These are phyloP conservation scores for Mytilinidion resinicola DNA, from an alignment of 495 filamentous ascomycete species.

Conservation along the genomic window DNA sequence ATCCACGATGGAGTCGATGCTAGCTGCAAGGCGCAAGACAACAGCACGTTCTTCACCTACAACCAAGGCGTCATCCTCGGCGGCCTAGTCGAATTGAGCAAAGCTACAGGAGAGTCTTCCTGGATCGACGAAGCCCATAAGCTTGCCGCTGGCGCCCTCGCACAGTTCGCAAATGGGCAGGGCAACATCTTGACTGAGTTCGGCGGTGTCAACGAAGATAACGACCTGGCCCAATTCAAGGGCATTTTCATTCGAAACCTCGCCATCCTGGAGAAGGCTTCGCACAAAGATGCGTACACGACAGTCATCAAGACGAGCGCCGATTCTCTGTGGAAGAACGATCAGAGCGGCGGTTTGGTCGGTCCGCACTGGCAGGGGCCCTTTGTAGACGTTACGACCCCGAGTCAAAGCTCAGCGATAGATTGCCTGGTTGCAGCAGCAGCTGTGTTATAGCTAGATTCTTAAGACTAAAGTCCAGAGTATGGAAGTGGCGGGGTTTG, in stretches of 20 bases:
- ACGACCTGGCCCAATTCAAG: slow-evolving; percentile 66
- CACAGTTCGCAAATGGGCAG: slow-evolving; percentile 45
- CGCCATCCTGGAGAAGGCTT: slow-evolving; percentile 47
- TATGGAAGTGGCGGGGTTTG: not conserved
- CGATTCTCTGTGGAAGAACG: slow-evolving; percentile 59
- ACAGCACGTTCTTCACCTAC: slow-evolving; percentile 61
- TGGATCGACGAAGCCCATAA: slow-evolving; percentile 50
- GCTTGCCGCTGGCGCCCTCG: slow-evolving; percentile 62
- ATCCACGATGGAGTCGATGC: slow-evolving; percentile 66
- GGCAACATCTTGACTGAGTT: slow-evolving; percentile 57
- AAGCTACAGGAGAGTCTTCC: slow-evolving; percentile 46
- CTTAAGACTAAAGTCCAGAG: not conserved
- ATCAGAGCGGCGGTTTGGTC: slow-evolving; percentile 50
- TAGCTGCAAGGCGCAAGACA: slow-evolving; percentile 56
- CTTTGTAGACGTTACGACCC: slow-evolving; percentile 42
- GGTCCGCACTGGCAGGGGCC: slow-evolving; percentile 56
- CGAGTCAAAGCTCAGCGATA: slow-evolving; percentile 61
- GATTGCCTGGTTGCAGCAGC: slow-evolving; percentile 65
- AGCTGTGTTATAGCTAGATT: slow-evolving; percentile 24
- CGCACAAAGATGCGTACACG: slow-evolving; percentile 46
- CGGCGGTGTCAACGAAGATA: slow-evolving; percentile 59
- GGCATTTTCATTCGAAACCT: slow-evolving; percentile 71
- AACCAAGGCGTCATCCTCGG: slow-evolving; percentile 77
- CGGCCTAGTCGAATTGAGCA: slow-evolving; percentile 60
- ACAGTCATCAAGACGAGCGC: slow-evolving; percentile 56